Evolutionary conservation across 2,329 filamentous ascomycete species (phyloP).

Genomic region (Chalaropsis thielavioides): DNA sequence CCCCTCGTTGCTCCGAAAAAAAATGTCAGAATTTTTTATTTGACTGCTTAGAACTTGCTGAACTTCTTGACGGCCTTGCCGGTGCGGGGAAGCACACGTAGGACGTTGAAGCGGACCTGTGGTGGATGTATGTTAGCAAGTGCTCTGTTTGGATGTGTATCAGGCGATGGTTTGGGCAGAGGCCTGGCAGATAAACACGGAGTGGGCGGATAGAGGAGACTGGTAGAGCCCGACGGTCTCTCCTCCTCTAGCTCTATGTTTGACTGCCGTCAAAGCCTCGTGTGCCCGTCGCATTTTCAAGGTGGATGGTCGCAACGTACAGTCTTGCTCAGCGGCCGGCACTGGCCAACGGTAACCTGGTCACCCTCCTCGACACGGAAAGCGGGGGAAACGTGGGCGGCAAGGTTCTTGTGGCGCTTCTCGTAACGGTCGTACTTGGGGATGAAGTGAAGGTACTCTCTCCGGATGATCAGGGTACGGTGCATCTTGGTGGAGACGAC

Average conservation of each 20-base stretch:
- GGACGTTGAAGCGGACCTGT: constrained; percentile 97
- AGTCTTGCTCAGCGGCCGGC: constrained; percentile 98
- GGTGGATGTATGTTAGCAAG: constrained; percentile 12
- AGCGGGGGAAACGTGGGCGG: constrained; percentile 95
- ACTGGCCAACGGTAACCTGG: constrained; percentile 98
- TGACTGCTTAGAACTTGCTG: constrained; percentile 77
- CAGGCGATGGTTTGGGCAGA: neutral
- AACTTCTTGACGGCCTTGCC: constrained; percentile 97
- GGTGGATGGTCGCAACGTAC: constrained; percentile 44
- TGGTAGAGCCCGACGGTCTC: neutral
- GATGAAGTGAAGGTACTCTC: constrained; percentile 99
- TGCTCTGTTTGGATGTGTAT: neutral
- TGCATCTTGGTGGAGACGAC: constrained; percentile 99
- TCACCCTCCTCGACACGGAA: constrained; percentile 99
- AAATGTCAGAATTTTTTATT: constrained; percentile 30
- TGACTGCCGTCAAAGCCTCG: neutral
- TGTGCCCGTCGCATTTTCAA: neutral
- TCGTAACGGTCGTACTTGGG: constrained; percentile 99
- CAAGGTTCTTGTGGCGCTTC: constrained; percentile 99
- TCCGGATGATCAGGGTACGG: constrained; percentile 97
- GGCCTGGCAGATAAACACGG: neutral
- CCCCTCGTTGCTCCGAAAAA: constrained; percentile 31
- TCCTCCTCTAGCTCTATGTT: neutral
- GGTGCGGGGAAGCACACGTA: constrained; percentile 93
- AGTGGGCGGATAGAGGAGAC: neutral